Base-by-base conservation (phyloP, 2,329 filamentous ascomycete species). In the Aspergillus ruber region DNA sequence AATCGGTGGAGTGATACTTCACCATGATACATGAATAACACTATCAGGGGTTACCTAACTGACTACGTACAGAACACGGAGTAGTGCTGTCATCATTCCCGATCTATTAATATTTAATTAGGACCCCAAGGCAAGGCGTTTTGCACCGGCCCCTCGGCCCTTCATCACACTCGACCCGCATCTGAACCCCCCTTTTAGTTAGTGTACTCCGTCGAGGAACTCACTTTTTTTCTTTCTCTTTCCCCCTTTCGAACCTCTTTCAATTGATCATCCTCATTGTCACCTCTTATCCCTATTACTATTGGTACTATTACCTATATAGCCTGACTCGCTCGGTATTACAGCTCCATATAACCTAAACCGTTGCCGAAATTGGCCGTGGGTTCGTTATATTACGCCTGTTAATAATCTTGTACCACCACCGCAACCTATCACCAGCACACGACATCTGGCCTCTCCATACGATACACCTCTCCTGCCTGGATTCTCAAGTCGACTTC, bases 221-320 rank as follows among this genome's bases (percentile, higher is more conserved):
- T 29, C 25, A 29, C 25, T 29, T 29, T 29, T 29, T 29, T 29
- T 29, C 25, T 29, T 29, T 29, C 25, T 29, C 25, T 29, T 29
- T 29, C 25, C 56, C 56, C 56, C 55, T 56, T 56, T 56, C 45
- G 44, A 52, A 54, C 48, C 49, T 53, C 46, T 53, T 49, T 49
- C 50, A 53, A 58, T 58, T 55, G 38, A 46, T 56, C 46, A 47
- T 47, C 44, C 49, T 53, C 49, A 36, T 51, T 47, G 36, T 27
- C 43, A 38, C 8, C n/a, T 38, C 3, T 12, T 29, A 29, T 29
- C 25, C 25, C 25, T 38, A 38, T 38, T 38, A 38, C 18, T 18
- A 38, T 38, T 38, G 18, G 35, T 18, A 38, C 12, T 15, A 18
- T 18, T 38, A 38, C 35, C 18, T 17, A 18, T 38, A 38, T 18